A percentile compares a stretch with the other conserved stretches of the same genome.
phyloP scores from a whole-genome alignment of 2,329 filamentous ascomycete species.

The Dothidotthia symphoricarpi region DNA sequence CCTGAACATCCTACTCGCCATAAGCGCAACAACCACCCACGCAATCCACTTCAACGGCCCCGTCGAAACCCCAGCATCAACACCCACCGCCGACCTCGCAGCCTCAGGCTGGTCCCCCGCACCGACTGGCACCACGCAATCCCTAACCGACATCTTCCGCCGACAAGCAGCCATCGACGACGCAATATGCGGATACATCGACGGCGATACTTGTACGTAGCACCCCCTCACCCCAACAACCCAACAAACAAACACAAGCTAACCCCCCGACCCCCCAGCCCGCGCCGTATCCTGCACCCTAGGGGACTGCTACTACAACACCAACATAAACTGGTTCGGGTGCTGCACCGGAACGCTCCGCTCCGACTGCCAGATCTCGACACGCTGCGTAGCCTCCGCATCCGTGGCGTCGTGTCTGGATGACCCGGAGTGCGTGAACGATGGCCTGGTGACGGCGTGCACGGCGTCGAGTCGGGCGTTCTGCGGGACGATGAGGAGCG shows the following conservation, averaged over 20 bases:
- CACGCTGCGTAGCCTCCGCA: slow-evolving; percentile 13
- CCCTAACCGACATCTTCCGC: slow-evolving; percentile 12
- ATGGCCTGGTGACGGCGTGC: slow-evolving; percentile 9
- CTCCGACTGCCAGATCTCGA: slow-evolving; percentile 9
- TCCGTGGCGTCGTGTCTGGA: slow-evolving; percentile 8
- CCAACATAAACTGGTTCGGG: slow-evolving; percentile 16
- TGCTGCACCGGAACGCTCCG: slow-evolving; percentile 14
- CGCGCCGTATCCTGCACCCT: slow-evolving; percentile 12
- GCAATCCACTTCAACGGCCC: slow-evolving; percentile 7
- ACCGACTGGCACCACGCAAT: slow-evolving; percentile 7
- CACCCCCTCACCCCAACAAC: neutral
- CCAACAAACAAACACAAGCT: neutral
- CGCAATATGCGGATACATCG: slow-evolving; percentile 15
- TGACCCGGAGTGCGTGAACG: slow-evolving; percentile 11
- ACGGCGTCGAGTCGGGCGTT: slow-evolving; percentile 7
- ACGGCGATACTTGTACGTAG: slow-evolving; percentile 11
- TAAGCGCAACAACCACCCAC: neutral
- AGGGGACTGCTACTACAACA: slow-evolving; percentile 13
- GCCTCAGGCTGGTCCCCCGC: slow-evolving; percentile 12
- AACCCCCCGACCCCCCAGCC: slow-evolving; percentile 3
- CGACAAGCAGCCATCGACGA: slow-evolving; percentile 8
- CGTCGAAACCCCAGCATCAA: slow-evolving; percentile 8
- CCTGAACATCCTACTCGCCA: too few species aligned
- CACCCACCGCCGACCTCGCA: slow-evolving; percentile 2
- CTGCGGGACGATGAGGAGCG: slow-evolving; percentile 12